phyloP scores from a whole-genome alignment of 192 early-diverging fungal species.

The Coemansia pectinata region DNA sequence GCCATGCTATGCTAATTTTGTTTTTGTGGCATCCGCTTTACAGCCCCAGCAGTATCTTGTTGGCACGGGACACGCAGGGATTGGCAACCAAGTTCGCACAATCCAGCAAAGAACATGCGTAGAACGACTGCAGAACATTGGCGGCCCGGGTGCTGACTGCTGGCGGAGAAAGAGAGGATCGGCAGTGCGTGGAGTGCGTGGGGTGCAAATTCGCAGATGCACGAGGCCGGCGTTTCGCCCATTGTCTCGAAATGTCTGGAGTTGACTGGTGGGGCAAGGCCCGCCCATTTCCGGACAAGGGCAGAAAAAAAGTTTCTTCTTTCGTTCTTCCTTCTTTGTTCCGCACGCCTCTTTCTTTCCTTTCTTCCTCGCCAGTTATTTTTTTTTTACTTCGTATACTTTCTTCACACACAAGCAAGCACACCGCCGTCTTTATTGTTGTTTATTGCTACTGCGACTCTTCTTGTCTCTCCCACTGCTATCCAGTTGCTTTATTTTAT shows the following conservation, averaged over 20 bases:
- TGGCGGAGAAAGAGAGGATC: background rate
- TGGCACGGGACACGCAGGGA: background rate
- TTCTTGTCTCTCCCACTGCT: background rate
- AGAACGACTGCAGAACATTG: background rate
- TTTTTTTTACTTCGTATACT: background rate
- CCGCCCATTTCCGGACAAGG: background rate
- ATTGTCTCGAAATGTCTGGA: background rate
- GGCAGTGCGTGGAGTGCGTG: background rate
- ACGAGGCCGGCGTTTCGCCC: background rate
- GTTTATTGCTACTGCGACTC: background rate
- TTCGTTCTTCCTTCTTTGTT: conserved; percentile 7
- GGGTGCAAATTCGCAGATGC: background rate
- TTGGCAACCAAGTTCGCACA: background rate
- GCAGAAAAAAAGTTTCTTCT: background rate
- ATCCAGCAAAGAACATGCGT: background rate
- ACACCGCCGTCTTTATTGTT: background rate
- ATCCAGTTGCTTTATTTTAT: background rate
- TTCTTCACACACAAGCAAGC: background rate
- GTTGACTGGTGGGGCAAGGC: background rate
- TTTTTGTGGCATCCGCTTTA: too few species aligned
- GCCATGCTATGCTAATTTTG: too few species aligned
- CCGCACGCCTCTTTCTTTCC: conserved; percentile 16
- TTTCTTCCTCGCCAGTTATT: conserved; percentile 7
- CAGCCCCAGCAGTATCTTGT: background rate
- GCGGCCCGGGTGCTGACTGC: background rate